phyloP scores from a whole-genome alignment of 345 rosid species.

The Eucalyptus marginata region DNA sequence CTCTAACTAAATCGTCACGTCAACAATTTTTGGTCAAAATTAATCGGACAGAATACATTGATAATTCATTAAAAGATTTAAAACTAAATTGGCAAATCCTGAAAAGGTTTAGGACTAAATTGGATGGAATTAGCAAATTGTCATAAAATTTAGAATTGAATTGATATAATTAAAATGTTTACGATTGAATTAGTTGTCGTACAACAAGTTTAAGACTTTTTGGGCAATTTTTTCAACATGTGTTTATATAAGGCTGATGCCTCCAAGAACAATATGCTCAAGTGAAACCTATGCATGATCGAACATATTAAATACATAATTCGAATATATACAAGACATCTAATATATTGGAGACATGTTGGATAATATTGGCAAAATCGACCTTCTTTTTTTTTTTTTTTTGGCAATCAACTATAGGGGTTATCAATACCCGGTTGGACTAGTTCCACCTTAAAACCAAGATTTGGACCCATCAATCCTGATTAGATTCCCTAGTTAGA shows the following conservation, averaged over 20 bases:
- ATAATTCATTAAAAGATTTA: no score
- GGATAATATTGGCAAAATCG: neutral
- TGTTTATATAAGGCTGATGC: no score
- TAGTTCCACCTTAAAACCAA: neutral
- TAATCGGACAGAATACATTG: no score
- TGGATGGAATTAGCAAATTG: no score
- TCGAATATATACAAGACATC: neutral
- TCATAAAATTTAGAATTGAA: no score
- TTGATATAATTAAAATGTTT: no score
- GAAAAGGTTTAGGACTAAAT: no score
- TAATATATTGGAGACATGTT: neutral
- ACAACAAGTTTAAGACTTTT: no score
- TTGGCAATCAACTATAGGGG: neutral
- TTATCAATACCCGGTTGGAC: neutral
- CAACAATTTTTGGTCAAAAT: rapidly evolving
- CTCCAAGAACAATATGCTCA: neutral
- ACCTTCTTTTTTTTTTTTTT: neutral
- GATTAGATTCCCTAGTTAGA: neutral
- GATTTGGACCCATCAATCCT: rapidly evolving
- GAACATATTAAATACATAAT: neutral
- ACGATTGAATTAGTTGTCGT: rapidly evolving
- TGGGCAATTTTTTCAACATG: no score
- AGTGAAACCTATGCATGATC: neutral
- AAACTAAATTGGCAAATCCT: no score
- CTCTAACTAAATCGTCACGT: rapidly evolving